Conservation (phyloP, 768 basidiomycete species). For the Mycena rosella region DNA sequence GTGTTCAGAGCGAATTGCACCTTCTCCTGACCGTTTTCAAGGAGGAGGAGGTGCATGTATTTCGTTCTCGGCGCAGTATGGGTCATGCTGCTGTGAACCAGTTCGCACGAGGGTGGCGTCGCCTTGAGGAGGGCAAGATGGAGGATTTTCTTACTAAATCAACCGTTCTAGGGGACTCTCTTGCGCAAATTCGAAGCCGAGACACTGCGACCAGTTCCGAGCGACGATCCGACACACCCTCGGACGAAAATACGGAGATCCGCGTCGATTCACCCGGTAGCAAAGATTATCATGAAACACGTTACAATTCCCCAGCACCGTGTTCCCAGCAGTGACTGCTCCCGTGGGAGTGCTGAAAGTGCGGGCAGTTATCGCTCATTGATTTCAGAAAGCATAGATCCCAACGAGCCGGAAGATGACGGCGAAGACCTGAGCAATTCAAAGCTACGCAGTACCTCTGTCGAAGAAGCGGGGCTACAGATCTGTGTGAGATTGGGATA, state of each 20-base stretch:
- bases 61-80: slow-evolving; percentile 33
- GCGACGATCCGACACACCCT: no score
- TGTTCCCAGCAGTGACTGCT: no score
- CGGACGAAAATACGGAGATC: no score
- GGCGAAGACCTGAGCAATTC: slow-evolving; percentile 4
- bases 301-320: no score
- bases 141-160: not conserved
- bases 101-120: slow-evolving; percentile 31
- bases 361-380: no score
- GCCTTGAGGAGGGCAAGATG: slow-evolving; percentile 27
- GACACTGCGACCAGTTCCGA: no score
- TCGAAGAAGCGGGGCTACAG: no score
- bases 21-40: slow-evolving; percentile 36
- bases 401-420: slow-evolving; percentile 13
- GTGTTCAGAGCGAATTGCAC: slow-evolving; percentile 32
- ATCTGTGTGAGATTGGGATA: no score
- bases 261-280: no score
- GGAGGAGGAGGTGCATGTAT: slow-evolving; percentile 38
- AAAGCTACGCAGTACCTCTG: not conserved
- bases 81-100: slow-evolving; percentile 33
- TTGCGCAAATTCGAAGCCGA: not conserved
- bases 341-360: no score
- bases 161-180: not conserved
- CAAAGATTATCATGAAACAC: no score
- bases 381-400: no score